Evolutionary conservation across 2,329 filamentous ascomycete species (phyloP).

Genomic region (Cladosporium sp.): DNA sequence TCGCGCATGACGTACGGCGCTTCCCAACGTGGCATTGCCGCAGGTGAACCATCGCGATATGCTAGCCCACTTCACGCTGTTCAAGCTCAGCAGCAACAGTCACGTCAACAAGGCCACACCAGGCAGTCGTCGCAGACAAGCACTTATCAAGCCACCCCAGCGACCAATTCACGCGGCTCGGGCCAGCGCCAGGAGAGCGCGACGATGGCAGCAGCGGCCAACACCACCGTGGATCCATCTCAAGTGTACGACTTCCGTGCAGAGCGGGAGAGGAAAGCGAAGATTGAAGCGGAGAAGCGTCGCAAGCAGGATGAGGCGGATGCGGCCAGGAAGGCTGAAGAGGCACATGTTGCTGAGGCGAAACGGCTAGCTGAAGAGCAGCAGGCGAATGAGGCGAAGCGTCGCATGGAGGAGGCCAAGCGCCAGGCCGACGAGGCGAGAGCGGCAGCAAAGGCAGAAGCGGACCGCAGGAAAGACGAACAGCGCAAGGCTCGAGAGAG

Average conservation of each 20-base stretch:
- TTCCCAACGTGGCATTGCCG: background rate
- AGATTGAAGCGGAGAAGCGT: constrained; percentile 26
- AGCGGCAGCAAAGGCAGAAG: constrained; percentile 17
- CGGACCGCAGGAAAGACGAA: constrained; percentile 17
- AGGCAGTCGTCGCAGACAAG: constrained; percentile 19
- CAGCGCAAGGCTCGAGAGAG: constrained; percentile 23
- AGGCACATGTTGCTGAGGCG: constrained; percentile 25
- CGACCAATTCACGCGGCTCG: constrained; percentile 17
- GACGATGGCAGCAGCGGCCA: constrained; percentile 28
- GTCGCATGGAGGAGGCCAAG: constrained; percentile 12
- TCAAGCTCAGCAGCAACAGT: constrained; percentile 22
- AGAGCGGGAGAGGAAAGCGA: constrained; percentile 39
- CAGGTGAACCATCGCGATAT: constrained; percentile 21
- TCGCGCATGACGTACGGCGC: background rate
- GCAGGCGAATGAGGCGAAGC: constrained; percentile 16
- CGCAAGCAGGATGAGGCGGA: constrained; percentile 26
- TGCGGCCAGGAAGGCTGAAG: constrained; percentile 29
- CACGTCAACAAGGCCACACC: constrained; percentile 14
- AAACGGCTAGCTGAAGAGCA: constrained; percentile 24
- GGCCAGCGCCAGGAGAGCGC: constrained; percentile 21
- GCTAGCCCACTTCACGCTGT: constrained; percentile 26
- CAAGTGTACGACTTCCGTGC: constrained; percentile 50
- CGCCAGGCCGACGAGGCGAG: constrained; percentile 20
- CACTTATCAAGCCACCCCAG: constrained; percentile 22
- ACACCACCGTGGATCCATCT: constrained; percentile 46